A percentile compares a stretch with the other conserved stretches of the same genome.
These are phyloP conservation scores for Aspergillus clavatus DNA, from an alignment of 2,329 filamentous ascomycete genomes.

Conservation along the genomic window DNA sequence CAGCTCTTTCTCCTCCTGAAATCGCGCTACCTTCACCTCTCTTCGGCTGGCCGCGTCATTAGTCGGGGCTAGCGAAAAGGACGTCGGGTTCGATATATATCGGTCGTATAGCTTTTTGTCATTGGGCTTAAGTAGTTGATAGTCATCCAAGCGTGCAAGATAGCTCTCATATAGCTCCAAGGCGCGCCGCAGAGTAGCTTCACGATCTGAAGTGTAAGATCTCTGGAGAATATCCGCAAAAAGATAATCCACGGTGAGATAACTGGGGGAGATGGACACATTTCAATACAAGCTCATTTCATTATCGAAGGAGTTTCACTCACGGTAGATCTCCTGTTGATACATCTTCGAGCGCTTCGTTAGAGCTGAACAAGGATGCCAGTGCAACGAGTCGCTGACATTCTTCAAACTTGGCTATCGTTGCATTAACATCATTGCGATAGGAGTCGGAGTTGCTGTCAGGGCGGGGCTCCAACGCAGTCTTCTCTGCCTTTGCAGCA, in stretches of 20 bases:
- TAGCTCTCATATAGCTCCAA: conserved; percentile 72
- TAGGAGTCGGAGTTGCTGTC: conserved; percentile 63
- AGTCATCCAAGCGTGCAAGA: conserved; percentile 70
- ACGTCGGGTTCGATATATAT: conserved; percentile 66
- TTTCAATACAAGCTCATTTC: conserved; percentile 6
- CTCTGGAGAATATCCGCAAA: conserved; percentile 75
- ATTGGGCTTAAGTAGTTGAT: conserved; percentile 62
- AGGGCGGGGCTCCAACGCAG: conserved; percentile 57
- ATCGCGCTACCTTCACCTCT: conserved; percentile 80
- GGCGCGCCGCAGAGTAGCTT: conserved; percentile 57
- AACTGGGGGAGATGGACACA: conserved; percentile 40
- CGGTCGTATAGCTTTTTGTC: conserved; percentile 66
- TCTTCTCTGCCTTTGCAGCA: conserved; percentile 52
- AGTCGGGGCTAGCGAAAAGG: conserved; percentile 67
- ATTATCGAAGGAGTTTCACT: conserved; percentile 8
- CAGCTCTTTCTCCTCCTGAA: conserved; percentile 78
- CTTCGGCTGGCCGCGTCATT: conserved; percentile 65
- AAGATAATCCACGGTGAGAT: conserved; percentile 71
- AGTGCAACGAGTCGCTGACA: conserved; percentile 65
- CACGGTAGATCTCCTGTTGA: conserved; percentile 78
- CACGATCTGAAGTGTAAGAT: conserved; percentile 59
- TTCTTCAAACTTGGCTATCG: conserved; percentile 67
- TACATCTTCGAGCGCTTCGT: conserved; percentile 84
- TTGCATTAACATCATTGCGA: conserved; percentile 60
- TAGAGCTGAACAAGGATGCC: conserved; percentile 80